Base-by-base conservation (phyloP, 2,329 filamentous ascomycete species). In the Colletotrichum sp. region DNA sequence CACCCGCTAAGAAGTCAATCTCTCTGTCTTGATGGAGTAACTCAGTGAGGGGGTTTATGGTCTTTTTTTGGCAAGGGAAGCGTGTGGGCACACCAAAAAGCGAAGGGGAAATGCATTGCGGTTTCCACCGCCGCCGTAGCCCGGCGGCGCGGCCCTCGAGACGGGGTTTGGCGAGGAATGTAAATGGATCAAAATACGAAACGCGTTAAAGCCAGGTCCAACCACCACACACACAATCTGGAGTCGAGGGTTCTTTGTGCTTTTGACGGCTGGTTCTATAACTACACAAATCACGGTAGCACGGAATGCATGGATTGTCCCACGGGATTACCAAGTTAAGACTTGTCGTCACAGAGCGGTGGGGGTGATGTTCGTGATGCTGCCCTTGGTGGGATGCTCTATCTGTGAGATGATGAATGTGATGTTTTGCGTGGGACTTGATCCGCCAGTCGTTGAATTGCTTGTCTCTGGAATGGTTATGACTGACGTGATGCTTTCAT, bases 1-100 rank as follows among this genome's bases (percentile, higher is more conserved):
- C 86, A 94, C 92, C 90, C 96, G 96, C 90, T 98, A 95, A 95
- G 83, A 52, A 5, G 24, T 60, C 24, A 18, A 26, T n/a, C 30
- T 32, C 18, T 34, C n/a, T 62, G 18, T 28, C 57, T 30, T 36
- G 72, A 73, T 62, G 68, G 70, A 64, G 32, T 57, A 60, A 52
- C 59, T 68, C 39, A 55, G 77, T 66, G 68, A 72, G 70, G 67
- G 66, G 76, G 52, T 30, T 72, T 63, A 30, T 68, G 36, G 21
- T 49, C 32, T 57, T 68, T 68, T 18, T 24, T n/a, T 24, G 65
- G 49, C 28, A 39, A 34, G 28, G 39, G 39, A 49, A 49, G 39
- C 39, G 39, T 49, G 39, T 49, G 39, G 39, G 34, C 34, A 36
- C 39, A 39, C 36, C 36, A 39, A 39, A 39, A 18, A 39, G 36